Evolutionary conservation across 2,329 filamentous ascomycete genomes (phyloP).

Genomic region (Hortaea sp.): DNA sequence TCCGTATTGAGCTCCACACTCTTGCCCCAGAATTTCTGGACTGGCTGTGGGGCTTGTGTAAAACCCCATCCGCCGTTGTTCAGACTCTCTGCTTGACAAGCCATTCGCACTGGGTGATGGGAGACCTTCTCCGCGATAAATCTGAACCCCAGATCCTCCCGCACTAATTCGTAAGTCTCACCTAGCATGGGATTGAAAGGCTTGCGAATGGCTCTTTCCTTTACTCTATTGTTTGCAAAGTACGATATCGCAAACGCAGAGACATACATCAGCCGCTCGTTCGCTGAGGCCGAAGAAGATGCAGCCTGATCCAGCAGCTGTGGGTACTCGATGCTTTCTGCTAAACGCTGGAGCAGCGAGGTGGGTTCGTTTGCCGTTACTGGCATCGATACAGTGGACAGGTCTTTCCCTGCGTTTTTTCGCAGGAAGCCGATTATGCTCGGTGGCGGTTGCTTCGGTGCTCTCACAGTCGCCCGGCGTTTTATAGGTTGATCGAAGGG

Average conservation of each 20-base stretch:
- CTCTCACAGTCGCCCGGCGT: slow-evolving; percentile 60
- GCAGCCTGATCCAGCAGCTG: slow-evolving; percentile 69
- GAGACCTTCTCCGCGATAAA: slow-evolving; percentile 93
- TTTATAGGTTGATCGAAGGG: slow-evolving; percentile 54
- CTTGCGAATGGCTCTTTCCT: slow-evolving; percentile 86
- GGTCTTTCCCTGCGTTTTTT: slow-evolving; percentile 96
- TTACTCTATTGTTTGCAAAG: slow-evolving; percentile 71
- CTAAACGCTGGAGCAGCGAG: slow-evolving; percentile 76
- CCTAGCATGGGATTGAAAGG: slow-evolving; percentile 96
- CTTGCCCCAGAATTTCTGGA: slow-evolving; percentile 98
- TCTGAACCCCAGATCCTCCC: slow-evolving; percentile 77
- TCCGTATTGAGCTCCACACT: slow-evolving; percentile 90
- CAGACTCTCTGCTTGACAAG: slow-evolving; percentile 71
- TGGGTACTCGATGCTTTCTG: slow-evolving; percentile 87
- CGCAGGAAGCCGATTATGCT: slow-evolving; percentile 88
- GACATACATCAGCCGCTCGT: slow-evolving; percentile 72
- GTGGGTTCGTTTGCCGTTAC: slow-evolving; percentile 91
- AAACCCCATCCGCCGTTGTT: slow-evolving; percentile 66
- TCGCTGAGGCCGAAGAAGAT: slow-evolving; percentile 27
- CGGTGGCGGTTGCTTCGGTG: slow-evolving; percentile 69
- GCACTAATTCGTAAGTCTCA: slow-evolving; percentile 87
- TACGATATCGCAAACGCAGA: slow-evolving; percentile 84
- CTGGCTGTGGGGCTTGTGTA: slow-evolving; percentile 74
- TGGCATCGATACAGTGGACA: slow-evolving; percentile 95
- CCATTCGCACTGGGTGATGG: slow-evolving; percentile 83